A percentile compares a stretch with the other conserved stretches of the same genome.
phyloP scores from a whole-genome alignment of 768 basidiomycete genomes.

The Lentinus brumalis region DNA sequence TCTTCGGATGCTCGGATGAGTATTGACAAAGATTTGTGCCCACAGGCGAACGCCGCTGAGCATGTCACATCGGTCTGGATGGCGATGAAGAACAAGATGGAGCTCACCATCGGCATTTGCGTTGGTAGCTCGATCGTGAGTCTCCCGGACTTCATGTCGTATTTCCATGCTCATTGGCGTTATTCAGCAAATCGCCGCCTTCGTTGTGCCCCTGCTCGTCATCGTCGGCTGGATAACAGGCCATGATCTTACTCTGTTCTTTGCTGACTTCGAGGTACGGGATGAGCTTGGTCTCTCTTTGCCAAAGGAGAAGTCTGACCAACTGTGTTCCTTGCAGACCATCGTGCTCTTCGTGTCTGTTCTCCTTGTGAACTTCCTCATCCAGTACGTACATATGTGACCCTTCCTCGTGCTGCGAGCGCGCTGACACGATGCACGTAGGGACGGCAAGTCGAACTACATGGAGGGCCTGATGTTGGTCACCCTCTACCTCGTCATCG shows the following conservation, averaged over 20 bases:
- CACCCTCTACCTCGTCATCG: conserved; percentile 79
- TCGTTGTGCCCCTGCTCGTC: conserved; percentile 86
- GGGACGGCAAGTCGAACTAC: conserved; percentile 87
- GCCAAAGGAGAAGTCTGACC: background rate
- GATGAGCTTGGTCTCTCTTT: background rate
- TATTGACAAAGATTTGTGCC: background rate
- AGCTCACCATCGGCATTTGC: conserved; percentile 76
- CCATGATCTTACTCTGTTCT: conserved; percentile 79
- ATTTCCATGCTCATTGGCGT: background rate
- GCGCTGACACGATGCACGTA: conserved; percentile 22
- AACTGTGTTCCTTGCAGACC: conserved; percentile 48
- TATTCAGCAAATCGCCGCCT: conserved; percentile 77
- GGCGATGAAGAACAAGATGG: conserved; percentile 78
- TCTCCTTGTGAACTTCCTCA: conserved; percentile 79
- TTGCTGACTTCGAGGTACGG: conserved; percentile 79
- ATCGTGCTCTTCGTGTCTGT: conserved; percentile 86
- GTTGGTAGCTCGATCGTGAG: conserved; percentile 81
- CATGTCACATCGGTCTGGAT: conserved; percentile 87
- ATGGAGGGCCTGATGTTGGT: conserved; percentile 87
- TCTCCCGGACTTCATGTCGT: conserved; percentile 10
- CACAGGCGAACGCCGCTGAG: conserved; percentile 79
- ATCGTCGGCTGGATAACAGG: conserved; percentile 83
- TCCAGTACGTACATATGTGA: conserved; percentile 11
- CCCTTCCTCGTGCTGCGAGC: background rate
- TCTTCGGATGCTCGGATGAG: background rate